Evolutionary conservation across 257 asterid species (phyloP), one percentile per base, ranked within the genome.

Genomic region (Solanum tarijense): DNA sequence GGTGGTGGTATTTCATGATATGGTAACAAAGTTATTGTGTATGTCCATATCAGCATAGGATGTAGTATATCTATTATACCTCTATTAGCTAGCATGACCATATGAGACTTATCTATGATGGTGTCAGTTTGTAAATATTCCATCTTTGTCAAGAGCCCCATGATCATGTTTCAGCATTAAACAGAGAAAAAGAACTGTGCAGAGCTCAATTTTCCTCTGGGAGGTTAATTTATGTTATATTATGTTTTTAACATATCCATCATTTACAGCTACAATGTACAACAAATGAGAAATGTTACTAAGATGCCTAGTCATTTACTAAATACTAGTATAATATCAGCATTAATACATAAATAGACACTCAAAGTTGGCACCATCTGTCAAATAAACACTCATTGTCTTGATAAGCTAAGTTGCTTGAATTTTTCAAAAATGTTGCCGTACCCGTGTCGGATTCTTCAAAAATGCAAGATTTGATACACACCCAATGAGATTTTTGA

Each of bases 61-160:
- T 58, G 36, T 46, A 43, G 60, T 89, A 39, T 39, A 60, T 60
- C 73, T 87, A 68, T 66, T 88, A 85, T 32, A 16, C 85, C 83
- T 83, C 72, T 55, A 27, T 85, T 85, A 71, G 86, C 86, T 82
- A 82, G 86, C 86, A 82, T 82, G 86, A 82, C 69, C 86, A 18
- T 82, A 46, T 52, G 86, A 48, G 86, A 82, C 41, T 74, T 48
- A 82, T 48, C 43, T 31, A 82, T 31, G 69, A 71, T 69, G 82
- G 32, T 31, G 52, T 71, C 72, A 72, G 83, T 32, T 72, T 86
- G 88, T 86, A 86, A 86, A 86, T 86, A 86, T 52, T 46, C 79
- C 71, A 71, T 86, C 83, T 85, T 62, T 85, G 69, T 48, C 31
- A 82, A 46, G 69, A 82, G 65, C 81, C 83, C 41, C 68, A 27